A percentile compares a stretch with the other conserved stretches of the same genome.
phyloP scores from a whole-genome alignment of 2,329 filamentous ascomycete genomes.

The Dactylellina leptospora region DNA sequence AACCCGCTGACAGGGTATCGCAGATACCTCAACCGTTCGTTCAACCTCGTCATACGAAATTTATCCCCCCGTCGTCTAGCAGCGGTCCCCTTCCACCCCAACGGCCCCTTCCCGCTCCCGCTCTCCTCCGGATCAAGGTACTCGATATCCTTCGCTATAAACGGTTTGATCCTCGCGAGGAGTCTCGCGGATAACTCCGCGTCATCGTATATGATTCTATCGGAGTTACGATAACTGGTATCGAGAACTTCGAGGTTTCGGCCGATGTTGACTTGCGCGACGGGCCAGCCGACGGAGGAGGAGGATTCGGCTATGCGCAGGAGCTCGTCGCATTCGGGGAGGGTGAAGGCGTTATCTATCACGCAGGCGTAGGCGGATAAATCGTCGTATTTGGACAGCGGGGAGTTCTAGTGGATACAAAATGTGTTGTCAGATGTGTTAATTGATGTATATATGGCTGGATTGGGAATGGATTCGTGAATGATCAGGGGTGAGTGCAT shows the following conservation, averaged over 20 bases:
- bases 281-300: slow-evolving; percentile 50
- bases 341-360: slow-evolving; percentile 56
- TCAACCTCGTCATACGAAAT: slow-evolving; percentile 50
- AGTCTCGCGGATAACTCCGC: slow-evolving; percentile 70
- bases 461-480: slow-evolving; percentile 23
- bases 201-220: slow-evolving; percentile 79
- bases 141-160: slow-evolving; percentile 60
- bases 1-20: slow-evolving; percentile 52
- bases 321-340: slow-evolving; percentile 55
- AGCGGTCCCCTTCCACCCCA: slow-evolving; percentile 38
- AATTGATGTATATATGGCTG: too few relatives aligned
- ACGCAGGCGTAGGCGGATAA: slow-evolving; percentile 53
- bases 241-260: slow-evolving; percentile 50
- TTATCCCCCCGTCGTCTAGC: slow-evolving; percentile 28
- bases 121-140: slow-evolving; percentile 39
- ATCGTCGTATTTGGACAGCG: slow-evolving; percentile 23
- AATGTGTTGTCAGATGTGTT: slow-evolving; percentile 29
- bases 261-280: slow-evolving; percentile 52
- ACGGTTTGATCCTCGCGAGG: slow-evolving; percentile 67
- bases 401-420: slow-evolving; percentile 12
- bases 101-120: slow-evolving; percentile 21
- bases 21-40: slow-evolving; percentile 53
- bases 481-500: not conserved
- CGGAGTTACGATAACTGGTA: slow-evolving; percentile 68
- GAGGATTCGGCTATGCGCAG: slow-evolving; percentile 53